Conservation (phyloP, 2,329 filamentous ascomycete genomes). For the Epichloe coenophiala region DNA sequence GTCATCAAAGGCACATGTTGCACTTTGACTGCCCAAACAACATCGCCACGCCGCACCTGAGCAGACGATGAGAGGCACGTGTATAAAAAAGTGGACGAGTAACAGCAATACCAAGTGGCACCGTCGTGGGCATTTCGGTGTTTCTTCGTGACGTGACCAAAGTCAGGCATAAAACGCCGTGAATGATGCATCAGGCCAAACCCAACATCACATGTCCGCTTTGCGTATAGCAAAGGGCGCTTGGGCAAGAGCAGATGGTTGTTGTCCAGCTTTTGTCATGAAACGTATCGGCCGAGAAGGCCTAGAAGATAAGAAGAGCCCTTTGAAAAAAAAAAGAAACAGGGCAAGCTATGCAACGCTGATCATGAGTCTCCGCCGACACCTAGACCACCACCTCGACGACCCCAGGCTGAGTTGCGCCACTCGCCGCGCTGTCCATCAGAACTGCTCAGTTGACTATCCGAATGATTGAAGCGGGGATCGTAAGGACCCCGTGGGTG, state of each 20-base stretch:
- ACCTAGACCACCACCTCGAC: conserved; percentile 36
- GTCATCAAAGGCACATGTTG: neutral
- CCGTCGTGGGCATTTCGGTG: conserved; percentile 7
- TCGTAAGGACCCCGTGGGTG: conserved; percentile 29
- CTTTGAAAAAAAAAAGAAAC: neutral
- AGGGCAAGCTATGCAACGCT: neutral
- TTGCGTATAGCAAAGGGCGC: conserved; percentile 10
- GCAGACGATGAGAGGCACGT: neutral
- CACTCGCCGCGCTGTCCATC: conserved; percentile 38
- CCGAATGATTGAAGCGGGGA: conserved; percentile 29
- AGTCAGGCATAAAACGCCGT: conserved; percentile 20
- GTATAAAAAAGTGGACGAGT: neutral
- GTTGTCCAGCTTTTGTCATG: neutral
- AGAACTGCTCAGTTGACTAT: conserved; percentile 25
- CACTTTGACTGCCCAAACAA: neutral
- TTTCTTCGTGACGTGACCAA: conserved; percentile 7
- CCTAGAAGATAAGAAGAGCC: neutral
- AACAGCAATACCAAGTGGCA: neutral
- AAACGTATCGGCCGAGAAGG: neutral
- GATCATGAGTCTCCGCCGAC: conserved; percentile 31
- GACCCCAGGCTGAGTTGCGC: conserved; percentile 43
- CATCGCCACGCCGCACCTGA: neutral
- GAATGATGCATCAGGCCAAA: conserved; percentile 24
- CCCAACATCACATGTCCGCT: conserved; percentile 14
- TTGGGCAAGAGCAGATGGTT: neutral